These are phyloP conservation scores for Kwoniella shivajii DNA, from an alignment of 1,284 basidiomycete genomes.

Conservation along the genomic window DNA sequence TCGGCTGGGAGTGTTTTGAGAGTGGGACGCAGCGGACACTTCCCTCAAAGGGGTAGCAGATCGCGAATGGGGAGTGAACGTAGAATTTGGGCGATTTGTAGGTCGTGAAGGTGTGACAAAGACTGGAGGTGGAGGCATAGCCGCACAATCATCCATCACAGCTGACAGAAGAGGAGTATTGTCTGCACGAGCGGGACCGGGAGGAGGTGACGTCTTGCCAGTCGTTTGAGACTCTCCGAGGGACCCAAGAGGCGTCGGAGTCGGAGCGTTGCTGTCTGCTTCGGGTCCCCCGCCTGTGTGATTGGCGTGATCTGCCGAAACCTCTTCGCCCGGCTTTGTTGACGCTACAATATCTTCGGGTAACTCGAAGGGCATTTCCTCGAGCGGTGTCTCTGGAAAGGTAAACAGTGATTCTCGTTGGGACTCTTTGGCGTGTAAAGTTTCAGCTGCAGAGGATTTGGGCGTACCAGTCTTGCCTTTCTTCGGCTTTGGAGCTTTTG, in stretches of 20 bases:
- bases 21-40: neutral
- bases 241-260: no score
- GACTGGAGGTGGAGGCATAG: neutral
- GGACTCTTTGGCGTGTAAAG: neutral
- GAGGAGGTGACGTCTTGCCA: no score
- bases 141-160: no score
- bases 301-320: neutral
- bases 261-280: no score
- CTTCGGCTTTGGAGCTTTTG: neutral
- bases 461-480: neutral
- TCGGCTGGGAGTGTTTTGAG: neutral
- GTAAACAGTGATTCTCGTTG: neutral
- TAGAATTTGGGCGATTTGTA: neutral
- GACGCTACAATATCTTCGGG: slow-evolving; percentile 3
- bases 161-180: no score
- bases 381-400: neutral
- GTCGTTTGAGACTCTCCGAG: no score
- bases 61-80: neutral
- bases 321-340: neutral
- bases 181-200: no score
- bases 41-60: slow-evolving; percentile 10
- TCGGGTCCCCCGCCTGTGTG: neutral
- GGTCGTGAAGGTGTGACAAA: neutral
- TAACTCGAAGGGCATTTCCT: slow-evolving; percentile 7
- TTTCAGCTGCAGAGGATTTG: neutral